Percentiles rank a stretch among this genome's conserved stretches.
Conservation (phyloP, 768 basidiomycete genomes). For the Lyophyllum decastes region DNA sequence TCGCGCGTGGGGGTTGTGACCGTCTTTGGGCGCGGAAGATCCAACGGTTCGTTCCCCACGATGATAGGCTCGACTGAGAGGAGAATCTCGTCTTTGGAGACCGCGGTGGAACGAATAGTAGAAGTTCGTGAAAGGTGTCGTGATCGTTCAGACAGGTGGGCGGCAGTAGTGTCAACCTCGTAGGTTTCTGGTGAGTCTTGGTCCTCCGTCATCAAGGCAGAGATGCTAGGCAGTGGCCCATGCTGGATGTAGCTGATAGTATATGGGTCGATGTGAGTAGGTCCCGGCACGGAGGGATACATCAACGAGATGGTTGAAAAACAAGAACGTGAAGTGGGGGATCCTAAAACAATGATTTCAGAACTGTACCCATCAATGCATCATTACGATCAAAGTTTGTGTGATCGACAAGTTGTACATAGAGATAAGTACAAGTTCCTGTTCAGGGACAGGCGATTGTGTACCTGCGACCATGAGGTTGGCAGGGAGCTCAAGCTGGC, state of each 20-base stretch:
- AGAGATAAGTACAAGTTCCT: too few species aligned
- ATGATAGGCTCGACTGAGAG: background rate
- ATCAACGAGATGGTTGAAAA: background rate
- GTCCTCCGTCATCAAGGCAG: conserved; percentile 1
- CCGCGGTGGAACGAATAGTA: background rate
- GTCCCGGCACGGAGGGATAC: background rate
- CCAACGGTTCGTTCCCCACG: background rate
- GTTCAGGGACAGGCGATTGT: too few species aligned
- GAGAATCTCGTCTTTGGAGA: background rate
- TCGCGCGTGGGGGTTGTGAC: background rate
- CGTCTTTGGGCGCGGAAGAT: background rate
- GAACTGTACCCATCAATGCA: background rate
- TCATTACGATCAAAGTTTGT: too few species aligned
- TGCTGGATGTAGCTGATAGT: conserved; percentile 3
- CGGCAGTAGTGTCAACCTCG: conserved; percentile 3
- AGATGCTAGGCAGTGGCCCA: background rate
- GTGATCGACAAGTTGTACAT: too few species aligned
- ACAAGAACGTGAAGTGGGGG: background rate
- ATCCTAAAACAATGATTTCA: too few species aligned
- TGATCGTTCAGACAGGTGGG: conserved; percentile 10
- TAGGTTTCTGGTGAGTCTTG: background rate
- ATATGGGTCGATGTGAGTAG: conserved; percentile 8
- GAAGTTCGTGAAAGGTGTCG: conserved; percentile 7
- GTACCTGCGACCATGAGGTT: too few species aligned
- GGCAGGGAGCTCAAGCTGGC: too few species aligned